These are phyloP conservation scores for Paraphaeosphaeria sporulosa DNA, from an alignment of 2,329 filamentous ascomycete species.

Conservation along the genomic window DNA sequence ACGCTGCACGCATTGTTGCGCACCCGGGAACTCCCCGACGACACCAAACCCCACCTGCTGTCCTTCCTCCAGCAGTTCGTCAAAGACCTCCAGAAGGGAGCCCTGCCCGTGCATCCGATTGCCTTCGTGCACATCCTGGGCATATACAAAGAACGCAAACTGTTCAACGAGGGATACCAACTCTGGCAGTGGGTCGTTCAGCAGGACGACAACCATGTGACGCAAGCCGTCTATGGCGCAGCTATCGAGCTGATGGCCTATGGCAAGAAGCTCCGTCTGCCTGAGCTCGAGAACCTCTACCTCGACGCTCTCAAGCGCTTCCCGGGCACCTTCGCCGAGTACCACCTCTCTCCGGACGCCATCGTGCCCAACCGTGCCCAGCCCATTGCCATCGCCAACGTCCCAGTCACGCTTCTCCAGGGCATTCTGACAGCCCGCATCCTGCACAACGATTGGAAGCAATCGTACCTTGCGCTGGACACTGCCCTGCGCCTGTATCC, in stretches of 20 bases:
- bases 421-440: constrained; percentile 59
- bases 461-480: constrained; percentile 60
- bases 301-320: constrained; percentile 55
- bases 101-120: constrained; percentile 45
- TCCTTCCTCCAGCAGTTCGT: constrained; percentile 50
- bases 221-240: constrained; percentile 55
- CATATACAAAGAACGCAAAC: constrained; percentile 55
- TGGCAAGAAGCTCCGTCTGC: constrained; percentile 47
- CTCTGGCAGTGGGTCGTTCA: constrained; percentile 59
- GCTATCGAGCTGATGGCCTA: constrained; percentile 59
- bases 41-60: constrained; percentile 21
- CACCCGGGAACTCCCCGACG: constrained; percentile 15
- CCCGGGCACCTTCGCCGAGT: constrained; percentile 55
- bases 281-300: constrained; percentile 57
- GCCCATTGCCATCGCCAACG: constrained; percentile 39
- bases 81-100: constrained; percentile 48
- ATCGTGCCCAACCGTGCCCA: constrained; percentile 54
- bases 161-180: constrained; percentile 46
- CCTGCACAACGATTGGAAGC: constrained; percentile 54
- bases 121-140: constrained; percentile 57
- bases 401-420: constrained; percentile 55
- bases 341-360: constrained; percentile 57
- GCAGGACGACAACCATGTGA: constrained; percentile 53
- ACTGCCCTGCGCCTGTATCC: constrained; percentile 58
- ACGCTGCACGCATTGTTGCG: constrained; percentile 48